Conservation (phyloP, 257 asterid genomes). For the Agastache rugosa region DNA sequence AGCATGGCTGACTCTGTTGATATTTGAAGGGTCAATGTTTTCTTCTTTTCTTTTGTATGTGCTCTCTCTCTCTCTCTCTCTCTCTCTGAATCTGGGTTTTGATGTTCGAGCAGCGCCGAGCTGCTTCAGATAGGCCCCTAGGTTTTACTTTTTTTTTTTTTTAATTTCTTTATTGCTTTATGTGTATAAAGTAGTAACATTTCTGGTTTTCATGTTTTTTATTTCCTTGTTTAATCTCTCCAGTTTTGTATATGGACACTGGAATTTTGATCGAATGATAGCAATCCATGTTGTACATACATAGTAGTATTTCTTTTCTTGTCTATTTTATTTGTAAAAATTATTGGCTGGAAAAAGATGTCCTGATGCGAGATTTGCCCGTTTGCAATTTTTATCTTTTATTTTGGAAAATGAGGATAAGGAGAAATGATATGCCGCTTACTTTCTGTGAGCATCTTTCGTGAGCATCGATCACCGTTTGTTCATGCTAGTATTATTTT, state of each 20-base stretch:
- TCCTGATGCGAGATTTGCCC: neutral
- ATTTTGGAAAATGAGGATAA: neutral
- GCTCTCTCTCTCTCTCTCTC: neutral
- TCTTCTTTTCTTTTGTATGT: neutral
- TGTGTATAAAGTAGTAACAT: conserved; percentile 35
- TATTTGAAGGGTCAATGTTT: conserved; percentile 42
- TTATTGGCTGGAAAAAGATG: neutral
- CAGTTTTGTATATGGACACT: conserved; percentile 35
- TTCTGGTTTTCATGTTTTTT: neutral
- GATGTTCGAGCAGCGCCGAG: conserved; percentile 14
- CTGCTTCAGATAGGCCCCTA: conserved; percentile 35
- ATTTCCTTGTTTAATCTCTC: neutral
- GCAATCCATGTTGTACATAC: conserved; percentile 17
- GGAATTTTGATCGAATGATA: conserved; percentile 20
- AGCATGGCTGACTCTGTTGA: conserved; percentile 70
- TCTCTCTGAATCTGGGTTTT: conserved; percentile 23
- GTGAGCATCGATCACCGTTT: too few relatives aligned
- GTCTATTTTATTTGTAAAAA: neutral
- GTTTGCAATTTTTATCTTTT: neutral
- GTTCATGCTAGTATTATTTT: too few relatives aligned
- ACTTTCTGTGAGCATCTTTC: too few relatives aligned
- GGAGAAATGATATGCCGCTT: too few relatives aligned
- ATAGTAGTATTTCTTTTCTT: neutral
- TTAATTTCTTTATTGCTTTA: conserved; percentile 20
- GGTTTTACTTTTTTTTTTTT: conserved; percentile 20